These are phyloP conservation scores for Selenicereus undatus DNA, from an alignment of 148 eudicot genomes.

Conservation along the genomic window DNA sequence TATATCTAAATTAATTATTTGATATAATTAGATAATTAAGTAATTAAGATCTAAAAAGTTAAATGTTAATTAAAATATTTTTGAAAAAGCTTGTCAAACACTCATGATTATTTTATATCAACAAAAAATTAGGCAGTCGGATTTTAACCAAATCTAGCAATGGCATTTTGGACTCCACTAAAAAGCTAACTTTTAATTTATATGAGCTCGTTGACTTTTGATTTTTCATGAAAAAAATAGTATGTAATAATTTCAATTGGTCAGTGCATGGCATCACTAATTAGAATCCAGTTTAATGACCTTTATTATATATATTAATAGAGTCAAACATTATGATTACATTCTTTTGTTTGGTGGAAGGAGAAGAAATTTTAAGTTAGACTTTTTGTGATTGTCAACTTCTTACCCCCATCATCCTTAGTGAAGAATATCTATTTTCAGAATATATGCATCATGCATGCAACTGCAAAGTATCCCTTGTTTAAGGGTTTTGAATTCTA, in stretches of 20 bases:
- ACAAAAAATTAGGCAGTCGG: not conserved
- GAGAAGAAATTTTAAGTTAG: constrained; percentile 21
- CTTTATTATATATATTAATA: constrained; percentile 11
- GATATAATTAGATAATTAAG: too few relatives aligned
- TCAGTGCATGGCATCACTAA: constrained; percentile 18
- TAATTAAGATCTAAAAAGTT: too few relatives aligned
- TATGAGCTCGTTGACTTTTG: constrained; percentile 1
- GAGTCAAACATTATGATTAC: constrained; percentile 24
- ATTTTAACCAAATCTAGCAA: not conserved
- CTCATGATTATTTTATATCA: not conserved
- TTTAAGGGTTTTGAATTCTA: constrained; percentile 15
- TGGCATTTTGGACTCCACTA: not conserved
- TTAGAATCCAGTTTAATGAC: constrained; percentile 18
- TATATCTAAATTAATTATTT: too few relatives aligned
- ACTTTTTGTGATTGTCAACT: constrained; percentile 47
- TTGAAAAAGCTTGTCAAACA: too few relatives aligned
- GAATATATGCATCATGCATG: constrained; percentile 10
- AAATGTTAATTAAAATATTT: too few relatives aligned
- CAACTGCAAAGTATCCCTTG: constrained; percentile 4
- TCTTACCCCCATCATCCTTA: constrained; percentile 22
- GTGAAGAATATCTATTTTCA: constrained; percentile 3
- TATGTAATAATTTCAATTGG: constrained; percentile 13
- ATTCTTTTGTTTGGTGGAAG: constrained; percentile 22
- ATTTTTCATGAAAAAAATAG: not conserved
- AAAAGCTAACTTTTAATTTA: not conserved